Evolutionary conservation across 352 stramenopile genomes (phyloP), one percentile per base, ranked within the genome.

Genomic region (Phytophthora multivora): DNA sequence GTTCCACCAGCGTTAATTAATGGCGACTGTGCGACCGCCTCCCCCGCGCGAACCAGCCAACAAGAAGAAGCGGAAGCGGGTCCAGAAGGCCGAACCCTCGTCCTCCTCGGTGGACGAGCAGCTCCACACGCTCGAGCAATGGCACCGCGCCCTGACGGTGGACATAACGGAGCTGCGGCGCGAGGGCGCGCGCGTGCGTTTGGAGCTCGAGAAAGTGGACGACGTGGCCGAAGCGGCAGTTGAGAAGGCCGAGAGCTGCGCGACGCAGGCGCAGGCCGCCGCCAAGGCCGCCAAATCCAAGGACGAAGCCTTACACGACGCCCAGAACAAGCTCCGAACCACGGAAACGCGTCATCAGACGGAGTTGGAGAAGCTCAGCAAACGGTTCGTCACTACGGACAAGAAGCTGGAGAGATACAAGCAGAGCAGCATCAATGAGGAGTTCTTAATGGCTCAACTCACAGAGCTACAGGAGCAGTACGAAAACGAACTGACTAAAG

Each of bases 381-480:
- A 78, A 41, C 63, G 68, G 21, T 40, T 73, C 15, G 16, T 35
- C 10, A 15, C 36, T 2, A 23, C 71, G 45, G 64, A 83, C 16
- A 71, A 70, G 50, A 64, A 66, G 18, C 15, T 77, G 26, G 48
- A 74, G 35, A 25, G 39, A 2, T 56, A 64, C 7, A 31, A 10
- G 1, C 26, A 62, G n/a, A 54, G 36, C 21, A 77, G 61, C 15
- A 70, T 88, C 10, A 79, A 79, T 28, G 80, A 90, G 31, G 80
- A 90, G 16, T 66, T 69, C 18, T 59, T 90, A 13, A 78, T 86
- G 73, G 65, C 71, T 46, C 78, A 86, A 51, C 58, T 88, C 10
- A 69, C 76, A 5, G 47, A 66, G 6, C 51, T 88, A 0, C 75
- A 90, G 36, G 80, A 90, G 52, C 69, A 77, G 11, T 80, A 75